Base-by-base conservation (phyloP, 164 flowering plant species). In the Akebia trifoliata region DNA sequence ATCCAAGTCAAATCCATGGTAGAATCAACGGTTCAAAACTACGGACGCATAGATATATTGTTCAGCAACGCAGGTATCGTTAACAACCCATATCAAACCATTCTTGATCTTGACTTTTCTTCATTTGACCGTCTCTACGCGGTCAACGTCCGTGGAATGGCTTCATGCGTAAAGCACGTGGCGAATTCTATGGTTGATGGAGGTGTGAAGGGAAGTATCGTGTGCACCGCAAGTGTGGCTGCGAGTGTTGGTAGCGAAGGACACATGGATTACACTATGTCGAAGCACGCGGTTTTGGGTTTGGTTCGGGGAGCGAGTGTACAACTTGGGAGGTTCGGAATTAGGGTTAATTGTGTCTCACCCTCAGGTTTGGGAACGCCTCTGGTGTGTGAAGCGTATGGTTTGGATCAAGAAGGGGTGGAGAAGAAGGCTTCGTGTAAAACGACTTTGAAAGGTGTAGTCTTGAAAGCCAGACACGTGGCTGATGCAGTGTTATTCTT, bases 401-500 rank as follows among this genome's bases (percentile, higher is more conserved):
- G 47, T 29, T 42, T 37, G 69, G 53, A 14, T 1, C 47, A 2
- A 32, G 74, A 55, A 46, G 72, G 66, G 18, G n/a, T 57, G n/a
- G 77, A 72, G 69, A 43, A 46, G 63, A 0, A 5, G 0, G 60
- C 8, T 6, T 58, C 51, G 34, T 1, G 47, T 0, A 0, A 0
- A 1, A 17, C 44, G 8, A 22, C 20, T 15, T 44, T 78, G 65
- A 63, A 71, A 32, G 80, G 80, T 8, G 35, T 6, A 0, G 60
- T 21, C 25, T 20, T 79, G 60, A 76, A 46, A 24, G 71, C 49
- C 1, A 35, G 22, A 0, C 65, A 81, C 26, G 80, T 84, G 12
- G 84, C 81, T 4, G 77, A 83, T 14, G 78, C 84, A 0, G 86
- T 75, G 29, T 4, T 80, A 67, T 83, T 78, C 50, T 67, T 83